Evolutionary conservation across 2,329 filamentous ascomycete genomes (phyloP).

Genomic region (Cryoendolithus antarcticus): DNA sequence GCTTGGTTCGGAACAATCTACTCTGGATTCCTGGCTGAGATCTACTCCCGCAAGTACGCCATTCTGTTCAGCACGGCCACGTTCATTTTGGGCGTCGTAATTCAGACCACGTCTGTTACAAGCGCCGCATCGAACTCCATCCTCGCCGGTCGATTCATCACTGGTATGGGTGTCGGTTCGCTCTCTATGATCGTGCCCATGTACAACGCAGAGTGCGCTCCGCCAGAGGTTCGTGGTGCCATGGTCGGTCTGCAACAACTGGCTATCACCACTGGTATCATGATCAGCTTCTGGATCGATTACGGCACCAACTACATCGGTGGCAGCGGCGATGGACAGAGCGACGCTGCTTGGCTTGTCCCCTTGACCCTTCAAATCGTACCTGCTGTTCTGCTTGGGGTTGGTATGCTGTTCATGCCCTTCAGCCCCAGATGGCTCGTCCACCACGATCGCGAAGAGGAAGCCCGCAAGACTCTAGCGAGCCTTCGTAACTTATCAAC

Average conservation of each 20-base stretch:
- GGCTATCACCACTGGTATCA: slow-evolving; percentile 44
- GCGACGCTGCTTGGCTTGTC: slow-evolving; percentile 59
- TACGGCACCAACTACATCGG: slow-evolving; percentile 37
- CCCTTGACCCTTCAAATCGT: slow-evolving; percentile 60
- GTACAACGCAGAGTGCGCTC: slow-evolving; percentile 36
- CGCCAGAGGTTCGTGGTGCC: slow-evolving; percentile 55
- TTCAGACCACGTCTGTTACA: slow-evolving; percentile 51
- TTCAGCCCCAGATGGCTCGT: slow-evolving; percentile 67
- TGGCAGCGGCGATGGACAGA: slow-evolving; percentile 46
- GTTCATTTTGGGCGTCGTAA: slow-evolving; percentile 58
- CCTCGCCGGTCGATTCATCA: slow-evolving; percentile 60
- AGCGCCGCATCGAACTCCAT: slow-evolving; percentile 46
- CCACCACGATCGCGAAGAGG: slow-evolving; percentile 55
- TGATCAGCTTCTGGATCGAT: slow-evolving; percentile 38
- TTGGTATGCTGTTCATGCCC: slow-evolving; percentile 55
- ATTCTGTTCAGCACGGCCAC: slow-evolving; percentile 54
- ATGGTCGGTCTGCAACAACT: slow-evolving; percentile 55
- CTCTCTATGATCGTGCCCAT: slow-evolving; percentile 48
- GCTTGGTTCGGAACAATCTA: slow-evolving; percentile 64
- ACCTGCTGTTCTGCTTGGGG: slow-evolving; percentile 52
- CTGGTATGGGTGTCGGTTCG: slow-evolving; percentile 55
- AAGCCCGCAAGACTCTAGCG: slow-evolving; percentile 52
- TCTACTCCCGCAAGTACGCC: slow-evolving; percentile 54
- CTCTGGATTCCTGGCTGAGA: slow-evolving; percentile 60
- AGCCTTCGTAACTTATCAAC: slow-evolving; percentile 48